phyloP scores from a whole-genome alignment of 1,284 basidiomycete genomes.

The Ceratorhiza oryzae-sativae region DNA sequence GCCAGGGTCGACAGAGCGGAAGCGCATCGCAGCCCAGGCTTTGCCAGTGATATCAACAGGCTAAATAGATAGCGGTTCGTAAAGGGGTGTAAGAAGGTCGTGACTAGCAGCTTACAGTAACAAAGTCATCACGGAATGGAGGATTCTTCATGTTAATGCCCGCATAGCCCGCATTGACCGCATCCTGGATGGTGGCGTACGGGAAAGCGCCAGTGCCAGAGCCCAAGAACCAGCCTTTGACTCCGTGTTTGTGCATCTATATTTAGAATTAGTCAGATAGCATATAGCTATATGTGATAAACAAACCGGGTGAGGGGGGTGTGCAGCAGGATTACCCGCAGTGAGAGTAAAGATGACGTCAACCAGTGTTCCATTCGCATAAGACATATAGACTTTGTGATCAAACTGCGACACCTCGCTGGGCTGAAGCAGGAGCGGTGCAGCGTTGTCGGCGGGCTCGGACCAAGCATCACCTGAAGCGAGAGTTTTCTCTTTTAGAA shows the following conservation, averaged over 20 bases:
- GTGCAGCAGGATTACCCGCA: conserved; percentile 12
- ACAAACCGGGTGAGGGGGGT: conserved; percentile 11
- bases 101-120: conserved; percentile 2
- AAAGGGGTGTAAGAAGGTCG: not conserved
- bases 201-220: conserved; percentile 33
- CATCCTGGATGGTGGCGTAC: conserved; percentile 28
- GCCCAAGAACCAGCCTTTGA: conserved; percentile 36
- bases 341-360: conserved; percentile 34
- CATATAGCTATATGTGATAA: not conserved
- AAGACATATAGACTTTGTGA: conserved; percentile 17
- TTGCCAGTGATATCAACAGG: conserved; percentile 16
- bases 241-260: conserved; percentile 36
- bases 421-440: conserved; percentile 22
- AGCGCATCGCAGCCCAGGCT: conserved; percentile 34
- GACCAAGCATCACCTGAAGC: not conserved
- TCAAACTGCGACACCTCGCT: not conserved
- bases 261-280: not conserved
- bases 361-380: conserved; percentile 21
- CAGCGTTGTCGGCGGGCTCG: conserved; percentile 7
- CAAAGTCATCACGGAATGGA: conserved; percentile 23
- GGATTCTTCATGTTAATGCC: conserved; percentile 37
- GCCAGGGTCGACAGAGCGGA: conserved; percentile 23
- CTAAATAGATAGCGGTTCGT: not conserved
- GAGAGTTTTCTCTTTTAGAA: not conserved
- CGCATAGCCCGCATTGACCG: conserved; percentile 11